Evolutionary conservation across 2,329 filamentous ascomycete species (phyloP).

Genomic region (Aspergillus luchuensis): DNA sequence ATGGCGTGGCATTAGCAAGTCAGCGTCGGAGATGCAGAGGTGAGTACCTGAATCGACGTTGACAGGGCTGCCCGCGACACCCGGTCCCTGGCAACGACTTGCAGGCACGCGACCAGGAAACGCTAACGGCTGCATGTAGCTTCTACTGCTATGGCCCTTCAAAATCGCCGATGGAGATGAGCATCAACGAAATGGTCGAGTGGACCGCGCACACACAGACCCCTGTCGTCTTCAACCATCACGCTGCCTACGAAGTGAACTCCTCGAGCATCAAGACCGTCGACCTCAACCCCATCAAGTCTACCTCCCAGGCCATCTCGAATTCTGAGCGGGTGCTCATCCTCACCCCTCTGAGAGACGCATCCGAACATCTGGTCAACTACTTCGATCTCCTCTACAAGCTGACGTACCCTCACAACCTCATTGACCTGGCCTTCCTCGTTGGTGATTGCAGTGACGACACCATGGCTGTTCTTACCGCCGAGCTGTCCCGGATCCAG

Average conservation of each 20-base stretch:
- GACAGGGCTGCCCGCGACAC: constrained; percentile 2
- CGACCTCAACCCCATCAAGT: constrained; percentile 81
- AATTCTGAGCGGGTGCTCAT: constrained; percentile 90
- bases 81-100: background rate
- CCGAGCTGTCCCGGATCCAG: constrained; percentile 87
- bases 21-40: constrained; percentile 88
- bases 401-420: constrained; percentile 88
- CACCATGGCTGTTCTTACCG: constrained; percentile 80
- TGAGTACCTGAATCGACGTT: constrained; percentile 47
- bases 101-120: constrained; percentile 14
- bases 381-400: constrained; percentile 92
- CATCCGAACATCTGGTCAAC: constrained; percentile 75
- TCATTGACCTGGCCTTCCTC: constrained; percentile 94
- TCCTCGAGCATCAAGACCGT: constrained; percentile 74
- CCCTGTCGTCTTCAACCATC: constrained; percentile 94
- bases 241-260: constrained; percentile 83
- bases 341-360: constrained; percentile 89
- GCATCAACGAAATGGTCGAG: constrained; percentile 81
- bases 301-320: constrained; percentile 72
- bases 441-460: constrained; percentile 91
- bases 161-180: constrained; percentile 96
- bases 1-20: constrained; percentile 82
- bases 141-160: constrained; percentile 97
- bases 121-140: constrained; percentile 51
- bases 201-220: constrained; percentile 90